phyloP scores from a whole-genome alignment of 768 basidiomycete genomes.

The Agaricus blazei region DNA sequence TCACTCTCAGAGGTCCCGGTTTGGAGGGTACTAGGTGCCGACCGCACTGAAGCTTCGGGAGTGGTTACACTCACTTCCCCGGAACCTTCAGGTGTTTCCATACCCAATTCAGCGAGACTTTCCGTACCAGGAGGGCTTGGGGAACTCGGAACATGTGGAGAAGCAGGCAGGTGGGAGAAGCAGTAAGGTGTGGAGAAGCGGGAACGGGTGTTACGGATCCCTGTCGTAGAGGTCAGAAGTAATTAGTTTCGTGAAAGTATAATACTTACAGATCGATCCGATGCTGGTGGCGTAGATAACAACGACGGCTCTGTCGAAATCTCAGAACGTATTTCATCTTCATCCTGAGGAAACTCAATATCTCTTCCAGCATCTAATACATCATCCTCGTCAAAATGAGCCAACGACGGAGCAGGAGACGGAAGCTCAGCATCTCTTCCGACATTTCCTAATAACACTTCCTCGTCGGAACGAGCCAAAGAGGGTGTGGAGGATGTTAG shows the following conservation, averaged over 20 bases:
- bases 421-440: conserved; percentile 28
- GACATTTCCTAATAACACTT: conserved; percentile 8
- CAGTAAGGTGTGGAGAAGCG: conserved; percentile 5
- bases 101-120: conserved; percentile 29
- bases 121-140: conserved; percentile 30
- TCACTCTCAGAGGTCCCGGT: conserved; percentile 37
- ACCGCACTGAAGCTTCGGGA: conserved; percentile 21
- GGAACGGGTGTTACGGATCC: conserved; percentile 17
- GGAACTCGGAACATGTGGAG: conserved; percentile 15
- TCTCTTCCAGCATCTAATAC: conserved; percentile 11
- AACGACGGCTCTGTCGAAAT: conserved; percentile 55
- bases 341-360: conserved; percentile 10
- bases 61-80: conserved; percentile 34
- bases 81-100: conserved; percentile 35
- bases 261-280: conserved; percentile 29
- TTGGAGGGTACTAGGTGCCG: conserved; percentile 20
- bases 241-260: not conserved
- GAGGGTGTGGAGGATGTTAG: conserved; percentile 15
- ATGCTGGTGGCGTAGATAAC: conserved; percentile 36
- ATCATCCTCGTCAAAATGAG: conserved; percentile 19
- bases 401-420: conserved; percentile 19
- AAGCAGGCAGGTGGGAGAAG: conserved; percentile 3
- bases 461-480: conserved; percentile 22
- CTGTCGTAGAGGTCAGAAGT: conserved; percentile 9
- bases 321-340: conserved; percentile 21